Evolutionary conservation across 1,284 basidiomycete genomes (phyloP).

Genomic region (Marasmius oreades): DNA sequence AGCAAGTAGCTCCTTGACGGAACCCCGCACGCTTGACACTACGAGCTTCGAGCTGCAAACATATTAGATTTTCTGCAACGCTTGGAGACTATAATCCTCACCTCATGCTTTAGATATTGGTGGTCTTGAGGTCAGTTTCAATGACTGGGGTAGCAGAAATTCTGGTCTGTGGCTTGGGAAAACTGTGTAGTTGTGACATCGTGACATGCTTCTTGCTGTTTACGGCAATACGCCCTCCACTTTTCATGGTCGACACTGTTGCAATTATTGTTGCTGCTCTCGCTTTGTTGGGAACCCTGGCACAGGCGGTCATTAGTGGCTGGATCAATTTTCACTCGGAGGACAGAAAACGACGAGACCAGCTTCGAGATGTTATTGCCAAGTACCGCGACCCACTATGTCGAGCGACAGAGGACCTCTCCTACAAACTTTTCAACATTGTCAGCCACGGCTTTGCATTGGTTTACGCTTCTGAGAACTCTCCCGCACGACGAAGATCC

Average conservation of each 20-base stretch:
- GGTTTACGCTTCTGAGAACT: neutral
- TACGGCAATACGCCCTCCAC: neutral
- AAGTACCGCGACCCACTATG: conserved; percentile 10
- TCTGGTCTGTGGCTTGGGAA: neutral
- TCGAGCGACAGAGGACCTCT: conserved; percentile 7
- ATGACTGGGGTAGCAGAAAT: neutral
- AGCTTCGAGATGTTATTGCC: neutral
- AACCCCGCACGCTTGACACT: conserved; percentile 98
- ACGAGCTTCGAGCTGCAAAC: conserved; percentile 66
- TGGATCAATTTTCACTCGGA: conserved; percentile 5
- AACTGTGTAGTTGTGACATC: neutral
- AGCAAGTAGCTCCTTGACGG: conserved; percentile 81
- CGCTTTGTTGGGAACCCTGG: conserved; percentile 3
- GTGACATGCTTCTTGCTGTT: neutral
- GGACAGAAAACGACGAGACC: conserved; percentile 2
- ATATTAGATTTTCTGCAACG: neutral
- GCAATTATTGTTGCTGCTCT: conserved; percentile 5
- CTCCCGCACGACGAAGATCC: neutral
- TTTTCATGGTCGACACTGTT: neutral
- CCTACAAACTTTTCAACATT: conserved; percentile 8
- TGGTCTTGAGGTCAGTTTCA: conserved; percentile 4
- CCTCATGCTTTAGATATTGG: conserved; percentile 9
- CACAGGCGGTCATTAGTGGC: conserved; percentile 1
- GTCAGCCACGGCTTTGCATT: neutral
- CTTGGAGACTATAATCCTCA: neutral